Evolutionary conservation across 1,139 yeast species (phyloP).

Genomic region (Pneumocystis oryctolagi): DNA sequence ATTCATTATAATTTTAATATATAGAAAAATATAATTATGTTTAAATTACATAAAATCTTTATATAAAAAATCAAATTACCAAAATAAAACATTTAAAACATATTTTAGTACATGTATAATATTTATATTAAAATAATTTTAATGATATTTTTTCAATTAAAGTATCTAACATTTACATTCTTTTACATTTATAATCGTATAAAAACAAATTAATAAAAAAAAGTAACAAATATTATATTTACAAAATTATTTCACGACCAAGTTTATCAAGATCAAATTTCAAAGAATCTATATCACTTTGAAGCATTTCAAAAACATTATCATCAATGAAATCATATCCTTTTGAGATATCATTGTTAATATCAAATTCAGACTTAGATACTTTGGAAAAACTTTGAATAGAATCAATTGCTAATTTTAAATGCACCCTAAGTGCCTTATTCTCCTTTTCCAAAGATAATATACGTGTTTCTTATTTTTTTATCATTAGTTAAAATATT

Average conservation of each 20-base stretch:
- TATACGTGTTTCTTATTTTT: background rate
- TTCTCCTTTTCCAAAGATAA: slow-evolving; percentile 6
- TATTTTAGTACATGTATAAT: no score
- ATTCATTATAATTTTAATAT: no score
- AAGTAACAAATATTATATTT: background rate
- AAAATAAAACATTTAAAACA: no score
- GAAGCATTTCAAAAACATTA: background rate
- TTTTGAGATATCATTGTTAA: background rate
- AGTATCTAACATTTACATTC: no score
- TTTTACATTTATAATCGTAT: no score
- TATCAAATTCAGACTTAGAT: background rate
- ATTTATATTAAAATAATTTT: no score
- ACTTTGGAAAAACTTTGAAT: slow-evolving; percentile 2
- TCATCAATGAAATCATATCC: background rate
- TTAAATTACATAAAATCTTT: no score
- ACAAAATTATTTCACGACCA: background rate
- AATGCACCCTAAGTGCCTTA: slow-evolving; percentile 8
- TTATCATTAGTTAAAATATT: background rate
- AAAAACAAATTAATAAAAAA: background rate
- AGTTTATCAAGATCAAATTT: background rate
- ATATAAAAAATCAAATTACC: no score
- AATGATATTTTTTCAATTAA: no score
- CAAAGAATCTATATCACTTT: background rate
- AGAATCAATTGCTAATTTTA: slow-evolving; percentile 10
- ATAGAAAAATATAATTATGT: no score